Conservation (phyloP, 2,329 filamentous ascomycete genomes). For the Aureobasidium zeae region DNA sequence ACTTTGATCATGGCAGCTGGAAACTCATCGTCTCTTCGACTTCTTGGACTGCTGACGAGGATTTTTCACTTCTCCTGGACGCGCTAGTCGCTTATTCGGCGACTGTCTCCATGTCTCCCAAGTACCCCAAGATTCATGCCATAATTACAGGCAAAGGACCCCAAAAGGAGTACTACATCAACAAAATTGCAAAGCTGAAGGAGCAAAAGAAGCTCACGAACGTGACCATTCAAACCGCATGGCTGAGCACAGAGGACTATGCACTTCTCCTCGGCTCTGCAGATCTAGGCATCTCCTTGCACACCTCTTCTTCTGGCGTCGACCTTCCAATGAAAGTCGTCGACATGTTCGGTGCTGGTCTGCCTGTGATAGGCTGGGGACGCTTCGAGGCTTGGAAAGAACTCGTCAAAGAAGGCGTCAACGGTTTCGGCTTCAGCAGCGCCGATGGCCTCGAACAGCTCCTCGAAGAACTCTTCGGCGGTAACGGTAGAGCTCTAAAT, state of each 20-base stretch:
- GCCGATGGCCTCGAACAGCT: conserved; percentile 55
- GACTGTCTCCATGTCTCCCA: conserved; percentile 31
- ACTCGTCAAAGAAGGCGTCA: conserved; percentile 76
- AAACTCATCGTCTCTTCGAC: conserved; percentile 83
- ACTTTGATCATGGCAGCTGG: conserved; percentile 35
- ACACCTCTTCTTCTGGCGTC: conserved; percentile 88
- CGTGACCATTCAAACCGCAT: conserved; percentile 68
- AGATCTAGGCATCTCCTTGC: conserved; percentile 81
- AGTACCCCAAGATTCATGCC: conserved; percentile 60
- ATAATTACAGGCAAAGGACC: conserved; percentile 95
- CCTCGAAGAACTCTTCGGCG: conserved; percentile 55
- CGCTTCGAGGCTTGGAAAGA: conserved; percentile 83
- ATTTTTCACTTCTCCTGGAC: conserved; percentile 79
- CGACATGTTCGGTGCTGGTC: conserved; percentile 92
- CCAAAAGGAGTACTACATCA: conserved; percentile 65
- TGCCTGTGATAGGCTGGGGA: conserved; percentile 82
- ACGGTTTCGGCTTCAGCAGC: conserved; percentile 76
- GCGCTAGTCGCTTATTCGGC: conserved; percentile 68
- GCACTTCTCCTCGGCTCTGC: conserved; percentile 73
- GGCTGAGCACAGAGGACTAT: conserved; percentile 77
- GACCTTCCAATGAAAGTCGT: conserved; percentile 99
- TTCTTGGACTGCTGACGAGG: conserved; percentile 95
- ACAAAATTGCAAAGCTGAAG: conserved; percentile 53
- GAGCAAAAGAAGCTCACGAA: conserved; percentile 54
- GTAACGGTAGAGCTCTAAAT: conserved; percentile 47